phyloP scores from a whole-genome alignment of 2,329 filamentous ascomycete genomes.

The Endoconidiophora laricicola region DNA sequence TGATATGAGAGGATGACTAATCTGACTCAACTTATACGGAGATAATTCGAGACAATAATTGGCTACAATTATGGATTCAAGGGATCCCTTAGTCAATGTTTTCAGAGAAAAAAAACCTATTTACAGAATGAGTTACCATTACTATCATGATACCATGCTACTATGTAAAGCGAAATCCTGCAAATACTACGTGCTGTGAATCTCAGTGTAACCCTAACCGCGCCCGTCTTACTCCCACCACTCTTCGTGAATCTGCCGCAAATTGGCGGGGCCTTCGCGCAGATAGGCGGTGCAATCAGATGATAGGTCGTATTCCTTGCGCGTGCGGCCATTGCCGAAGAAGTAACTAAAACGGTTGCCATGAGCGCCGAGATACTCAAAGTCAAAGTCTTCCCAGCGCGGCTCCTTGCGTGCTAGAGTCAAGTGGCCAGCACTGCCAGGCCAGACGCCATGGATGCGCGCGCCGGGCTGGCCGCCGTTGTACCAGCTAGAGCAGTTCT shows the following conservation, averaged over 20 bases:
- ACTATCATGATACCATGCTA: too few relatives aligned
- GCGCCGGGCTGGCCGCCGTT: conserved; percentile 47
- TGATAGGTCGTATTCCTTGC: conserved; percentile 36
- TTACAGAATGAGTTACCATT: too few relatives aligned
- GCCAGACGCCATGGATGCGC: conserved; percentile 52
- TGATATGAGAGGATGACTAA: too few relatives aligned
- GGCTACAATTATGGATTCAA: neutral
- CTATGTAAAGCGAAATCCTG: too few relatives aligned
- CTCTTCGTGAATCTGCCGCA: conserved; percentile 47
- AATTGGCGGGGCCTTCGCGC: conserved; percentile 37
- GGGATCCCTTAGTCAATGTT: neutral
- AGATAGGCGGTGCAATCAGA: conserved; percentile 49
- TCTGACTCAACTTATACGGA: too few relatives aligned
- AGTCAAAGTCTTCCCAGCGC: conserved; percentile 39
- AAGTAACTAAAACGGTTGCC: conserved; percentile 41
- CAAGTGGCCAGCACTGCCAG: conserved; percentile 46
- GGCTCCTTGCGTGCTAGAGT: conserved; percentile 39
- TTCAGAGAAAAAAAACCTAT: too few relatives aligned
- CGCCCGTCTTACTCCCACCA: conserved; percentile 36
- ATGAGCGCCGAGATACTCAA: conserved; percentile 27
- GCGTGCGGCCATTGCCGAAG: conserved; percentile 52
- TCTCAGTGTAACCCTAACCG: neutral
- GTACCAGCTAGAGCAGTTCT: conserved; percentile 55
- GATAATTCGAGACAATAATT: neutral
- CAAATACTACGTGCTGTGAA: too few relatives aligned